Evolutionary conservation across 306 rosid species (phyloP).

Genomic region (Comarum palustre): DNA sequence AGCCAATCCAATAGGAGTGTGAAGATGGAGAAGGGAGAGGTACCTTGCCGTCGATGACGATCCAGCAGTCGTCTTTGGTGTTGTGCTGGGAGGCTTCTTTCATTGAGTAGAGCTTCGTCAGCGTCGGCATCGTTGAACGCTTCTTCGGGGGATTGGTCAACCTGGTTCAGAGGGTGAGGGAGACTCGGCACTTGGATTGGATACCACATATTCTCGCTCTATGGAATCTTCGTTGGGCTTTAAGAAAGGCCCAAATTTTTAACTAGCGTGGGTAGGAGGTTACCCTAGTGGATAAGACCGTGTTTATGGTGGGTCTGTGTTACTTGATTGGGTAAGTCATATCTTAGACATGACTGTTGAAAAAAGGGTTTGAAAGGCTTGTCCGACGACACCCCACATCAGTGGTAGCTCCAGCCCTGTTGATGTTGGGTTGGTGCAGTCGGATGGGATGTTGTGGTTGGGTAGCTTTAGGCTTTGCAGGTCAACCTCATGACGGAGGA

Average conservation of each 20-base stretch:
- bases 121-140: slow-evolving; percentile 49
- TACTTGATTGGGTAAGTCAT: no score
- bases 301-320: no score
- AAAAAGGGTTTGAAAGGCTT: no score
- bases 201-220: slow-evolving; percentile 1
- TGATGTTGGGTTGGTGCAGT: no score
- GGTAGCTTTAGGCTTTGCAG: no score
- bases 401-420: no score
- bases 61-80: slow-evolving; percentile 82
- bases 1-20: background rate
- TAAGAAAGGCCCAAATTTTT: background rate
- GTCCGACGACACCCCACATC: no score
- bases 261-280: background rate
- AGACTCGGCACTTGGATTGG: background rate
- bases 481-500: no score
- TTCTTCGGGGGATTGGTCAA: background rate
- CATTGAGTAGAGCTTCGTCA: slow-evolving; percentile 53
- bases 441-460: no score
- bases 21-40: background rate
- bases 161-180: background rate
- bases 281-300: background rate
- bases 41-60: slow-evolving; percentile 80
- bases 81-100: slow-evolving; percentile 63
- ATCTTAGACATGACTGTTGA: no score
- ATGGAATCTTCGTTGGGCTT: background rate